Percentiles rank a stretch among this genome's conserved stretches.
Conservation (phyloP, 2,329 filamentous ascomycete species). For the Aspergillus puulaauensis region DNA sequence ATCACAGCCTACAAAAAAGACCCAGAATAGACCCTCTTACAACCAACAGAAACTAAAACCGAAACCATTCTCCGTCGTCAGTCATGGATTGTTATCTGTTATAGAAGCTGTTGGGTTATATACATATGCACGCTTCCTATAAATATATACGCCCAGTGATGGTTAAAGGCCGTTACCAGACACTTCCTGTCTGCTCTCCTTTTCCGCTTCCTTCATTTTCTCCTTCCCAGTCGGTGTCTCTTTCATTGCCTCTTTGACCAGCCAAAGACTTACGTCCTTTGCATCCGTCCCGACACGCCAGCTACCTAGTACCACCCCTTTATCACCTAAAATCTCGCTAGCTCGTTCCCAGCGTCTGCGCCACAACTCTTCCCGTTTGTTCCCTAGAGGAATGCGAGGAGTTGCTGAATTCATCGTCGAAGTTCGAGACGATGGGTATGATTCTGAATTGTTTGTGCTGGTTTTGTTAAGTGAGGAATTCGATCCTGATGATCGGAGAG, state of each 20-base stretch:
- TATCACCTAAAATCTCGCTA: slow-evolving; percentile 40
- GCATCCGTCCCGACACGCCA: slow-evolving; percentile 50
- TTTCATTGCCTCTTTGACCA: slow-evolving; percentile 42
- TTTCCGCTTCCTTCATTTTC: not conserved
- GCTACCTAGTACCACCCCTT: slow-evolving; percentile 44
- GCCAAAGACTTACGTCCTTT: slow-evolving; percentile 43
- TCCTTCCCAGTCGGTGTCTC: slow-evolving; percentile 11
- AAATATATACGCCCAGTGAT: not conserved
- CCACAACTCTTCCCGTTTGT: slow-evolving; percentile 52
- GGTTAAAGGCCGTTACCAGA: not conserved
- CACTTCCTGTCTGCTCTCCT: not conserved
- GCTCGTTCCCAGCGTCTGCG: slow-evolving; percentile 48
- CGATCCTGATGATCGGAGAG: slow-evolving; percentile 22
- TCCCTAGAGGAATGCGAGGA: slow-evolving; percentile 36
- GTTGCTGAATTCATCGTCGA: slow-evolving; percentile 9
- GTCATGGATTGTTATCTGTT: too few relatives aligned
- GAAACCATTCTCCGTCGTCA: too few relatives aligned
- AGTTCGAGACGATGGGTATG: slow-evolving; percentile 15
- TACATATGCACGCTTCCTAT: not conserved
- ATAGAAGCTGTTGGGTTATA: not conserved
- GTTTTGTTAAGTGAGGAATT: slow-evolving; percentile 21
- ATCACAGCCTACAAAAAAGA: too few relatives aligned
- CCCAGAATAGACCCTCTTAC: too few relatives aligned
- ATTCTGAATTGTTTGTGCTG: slow-evolving; percentile 17
- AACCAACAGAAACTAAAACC: too few relatives aligned